Evolutionary conservation across 345 rosid genomes (phyloP).

Genomic region (Turnera subulata): DNA sequence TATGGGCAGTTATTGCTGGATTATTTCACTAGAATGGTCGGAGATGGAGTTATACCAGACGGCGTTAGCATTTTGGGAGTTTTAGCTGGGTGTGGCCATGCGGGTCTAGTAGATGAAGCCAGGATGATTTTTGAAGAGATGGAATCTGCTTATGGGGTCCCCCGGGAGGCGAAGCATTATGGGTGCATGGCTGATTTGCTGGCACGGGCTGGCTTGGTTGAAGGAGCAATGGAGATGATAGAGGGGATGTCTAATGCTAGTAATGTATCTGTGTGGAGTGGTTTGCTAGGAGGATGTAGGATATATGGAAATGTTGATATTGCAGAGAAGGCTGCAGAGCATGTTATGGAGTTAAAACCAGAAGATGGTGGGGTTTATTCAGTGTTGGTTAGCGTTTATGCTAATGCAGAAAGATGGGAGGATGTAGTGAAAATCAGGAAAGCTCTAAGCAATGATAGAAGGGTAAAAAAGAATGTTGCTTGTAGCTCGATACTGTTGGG

Average conservation of each 20-base stretch:
- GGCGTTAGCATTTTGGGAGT: slow-evolving; percentile 56
- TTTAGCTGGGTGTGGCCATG: slow-evolving; percentile 70
- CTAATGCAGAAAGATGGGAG: slow-evolving; percentile 58
- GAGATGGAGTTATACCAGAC: slow-evolving; percentile 49
- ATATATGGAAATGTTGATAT: slow-evolving; percentile 60
- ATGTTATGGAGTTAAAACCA: slow-evolving; percentile 53
- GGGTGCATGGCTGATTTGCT: slow-evolving; percentile 80
- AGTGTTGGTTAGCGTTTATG: slow-evolving; percentile 61
- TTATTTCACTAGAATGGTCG: slow-evolving; percentile 50
- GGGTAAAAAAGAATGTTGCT: slow-evolving; percentile 50
- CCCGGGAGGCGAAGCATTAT: slow-evolving; percentile 58
- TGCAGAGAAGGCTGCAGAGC: slow-evolving; percentile 65
- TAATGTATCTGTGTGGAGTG: slow-evolving; percentile 65
- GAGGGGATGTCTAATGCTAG: slow-evolving; percentile 47
- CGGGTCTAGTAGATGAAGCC: slow-evolving; percentile 61
- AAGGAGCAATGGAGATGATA: slow-evolving; percentile 57
- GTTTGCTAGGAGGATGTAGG: slow-evolving; percentile 73
- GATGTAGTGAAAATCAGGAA: slow-evolving; percentile 57
- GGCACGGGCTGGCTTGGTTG: slow-evolving; percentile 63
- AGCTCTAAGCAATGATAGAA: slow-evolving; percentile 32
- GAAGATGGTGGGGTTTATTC: slow-evolving; percentile 76
- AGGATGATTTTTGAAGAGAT: slow-evolving; percentile 50
- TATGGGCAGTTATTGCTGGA: slow-evolving; percentile 33
- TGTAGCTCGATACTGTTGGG: slow-evolving; percentile 46
- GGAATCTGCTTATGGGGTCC: slow-evolving; percentile 39